Evolutionary conservation across 129 eudicot genomes (phyloP).

Genomic region (Apium graveolens): DNA sequence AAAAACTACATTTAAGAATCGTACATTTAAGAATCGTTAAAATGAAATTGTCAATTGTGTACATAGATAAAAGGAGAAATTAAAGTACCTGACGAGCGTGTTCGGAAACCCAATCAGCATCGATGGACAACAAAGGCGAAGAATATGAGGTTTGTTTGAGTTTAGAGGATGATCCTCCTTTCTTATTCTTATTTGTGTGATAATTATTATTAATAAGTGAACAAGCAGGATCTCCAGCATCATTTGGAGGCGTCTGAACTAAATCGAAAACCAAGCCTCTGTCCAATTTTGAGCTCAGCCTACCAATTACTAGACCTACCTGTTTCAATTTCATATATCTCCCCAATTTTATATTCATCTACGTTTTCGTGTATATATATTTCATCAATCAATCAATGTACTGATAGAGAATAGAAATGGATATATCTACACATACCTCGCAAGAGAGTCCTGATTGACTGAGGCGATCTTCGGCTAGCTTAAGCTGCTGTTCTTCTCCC

Average conservation of each 20-base stretch:
- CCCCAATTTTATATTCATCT: too few relatives aligned
- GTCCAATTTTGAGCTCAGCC: slow-evolving; percentile 32
- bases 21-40: not conserved
- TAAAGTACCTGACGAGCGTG: not conserved
- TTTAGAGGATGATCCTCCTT: not conserved
- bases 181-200: not conserved
- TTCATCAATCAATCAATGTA: too few relatives aligned
- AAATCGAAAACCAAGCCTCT: slow-evolving; percentile 41
- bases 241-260: slow-evolving; percentile 45
- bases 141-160: not conserved
- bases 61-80: not conserved
- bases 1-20: not conserved
- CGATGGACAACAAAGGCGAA: not conserved
- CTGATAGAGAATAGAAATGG: not conserved
- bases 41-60: not conserved
- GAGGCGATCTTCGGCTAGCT: slow-evolving; percentile 40
- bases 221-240: slow-evolving; percentile 43
- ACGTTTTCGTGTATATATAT: too few relatives aligned
- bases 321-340: too few relatives aligned
- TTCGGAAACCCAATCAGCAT: not conserved
- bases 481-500: slow-evolving; percentile 44
- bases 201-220: slow-evolving; percentile 20
- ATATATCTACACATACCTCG: slow-evolving; percentile 21
- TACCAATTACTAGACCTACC: slow-evolving; percentile 50
- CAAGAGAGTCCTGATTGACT: slow-evolving; percentile 24